phyloP scores from a whole-genome alignment of 139 green algal genomes.

The Chlorella vulgaris region DNA sequence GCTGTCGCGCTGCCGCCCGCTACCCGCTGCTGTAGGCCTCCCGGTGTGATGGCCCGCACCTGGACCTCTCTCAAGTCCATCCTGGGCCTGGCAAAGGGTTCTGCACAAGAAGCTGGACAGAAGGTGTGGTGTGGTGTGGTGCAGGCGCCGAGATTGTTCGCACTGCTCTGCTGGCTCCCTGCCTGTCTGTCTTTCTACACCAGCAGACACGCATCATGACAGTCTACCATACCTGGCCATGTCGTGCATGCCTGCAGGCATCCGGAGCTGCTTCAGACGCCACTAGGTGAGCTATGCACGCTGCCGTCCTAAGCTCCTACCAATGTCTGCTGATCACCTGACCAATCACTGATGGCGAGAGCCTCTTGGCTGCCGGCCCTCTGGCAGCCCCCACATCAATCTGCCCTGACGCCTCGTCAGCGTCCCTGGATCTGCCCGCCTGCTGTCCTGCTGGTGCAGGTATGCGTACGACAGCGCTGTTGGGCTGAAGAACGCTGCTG shows the following conservation, averaged over 20 bases:
- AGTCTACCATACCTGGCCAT: no score
- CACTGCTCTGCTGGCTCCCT: background rate
- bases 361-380: background rate
- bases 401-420: no score
- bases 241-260: background rate
- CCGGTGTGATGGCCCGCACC: constrained; percentile 9
- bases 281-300: background rate
- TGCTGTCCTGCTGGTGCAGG: background rate
- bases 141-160: background rate
- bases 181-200: no score
- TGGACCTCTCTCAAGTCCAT: constrained; percentile 15
- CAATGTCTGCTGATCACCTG: no score
- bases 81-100: background rate
- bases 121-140: background rate
- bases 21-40: no score
- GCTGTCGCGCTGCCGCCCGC: no score
- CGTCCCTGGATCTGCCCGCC: no score
- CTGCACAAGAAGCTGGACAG: background rate
- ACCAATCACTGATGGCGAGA: background rate
- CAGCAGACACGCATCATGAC: no score
- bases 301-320: background rate
- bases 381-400: no score
- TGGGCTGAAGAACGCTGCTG: constrained; percentile 38
- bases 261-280: background rate
- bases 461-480: constrained; percentile 28